These are phyloP conservation scores for Amanita thiersii DNA, from an alignment of 768 basidiomycete genomes.

Conservation along the genomic window DNA sequence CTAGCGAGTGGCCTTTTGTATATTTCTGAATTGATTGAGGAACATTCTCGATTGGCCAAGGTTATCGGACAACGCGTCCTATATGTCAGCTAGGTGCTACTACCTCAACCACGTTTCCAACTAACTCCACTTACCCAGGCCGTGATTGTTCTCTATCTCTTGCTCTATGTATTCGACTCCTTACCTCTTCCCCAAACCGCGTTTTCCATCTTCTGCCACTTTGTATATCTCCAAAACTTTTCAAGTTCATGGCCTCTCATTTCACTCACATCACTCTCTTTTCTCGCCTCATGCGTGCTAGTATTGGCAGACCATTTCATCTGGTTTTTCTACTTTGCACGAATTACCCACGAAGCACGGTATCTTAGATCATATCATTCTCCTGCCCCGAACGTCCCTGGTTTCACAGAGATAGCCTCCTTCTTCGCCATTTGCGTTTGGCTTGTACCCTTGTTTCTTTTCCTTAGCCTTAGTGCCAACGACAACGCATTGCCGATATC, in stretches of 20 bases:
- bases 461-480: conserved; percentile 93
- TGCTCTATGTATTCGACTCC: conserved; percentile 74
- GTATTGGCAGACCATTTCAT: conserved; percentile 90
- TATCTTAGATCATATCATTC: conserved; percentile 42
- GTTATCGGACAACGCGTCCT: conserved; percentile 75
- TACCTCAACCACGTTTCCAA: background rate
- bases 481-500: conserved; percentile 87
- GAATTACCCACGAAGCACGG: conserved; percentile 54
- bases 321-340: conserved; percentile 95
- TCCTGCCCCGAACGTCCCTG: conserved; percentile 24
- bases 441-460: conserved; percentile 87
- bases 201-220: conserved; percentile 80
- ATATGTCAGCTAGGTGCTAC: conserved; percentile 42
- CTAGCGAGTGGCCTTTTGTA: conserved; percentile 90
- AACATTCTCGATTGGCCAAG: conserved; percentile 82
- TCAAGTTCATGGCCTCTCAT: conserved; percentile 87
- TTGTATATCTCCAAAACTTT: conserved; percentile 92
- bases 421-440: conserved; percentile 85
- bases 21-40: conserved; percentile 92
- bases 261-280: conserved; percentile 76
- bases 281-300: conserved; percentile 77
- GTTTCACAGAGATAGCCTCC: conserved; percentile 71
- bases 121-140: conserved; percentile 35
- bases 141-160: conserved; percentile 69
- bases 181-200: conserved; percentile 67